phyloP scores from a whole-genome alignment of 2,329 filamentous ascomycete species.

The Ascosphaera apis region DNA sequence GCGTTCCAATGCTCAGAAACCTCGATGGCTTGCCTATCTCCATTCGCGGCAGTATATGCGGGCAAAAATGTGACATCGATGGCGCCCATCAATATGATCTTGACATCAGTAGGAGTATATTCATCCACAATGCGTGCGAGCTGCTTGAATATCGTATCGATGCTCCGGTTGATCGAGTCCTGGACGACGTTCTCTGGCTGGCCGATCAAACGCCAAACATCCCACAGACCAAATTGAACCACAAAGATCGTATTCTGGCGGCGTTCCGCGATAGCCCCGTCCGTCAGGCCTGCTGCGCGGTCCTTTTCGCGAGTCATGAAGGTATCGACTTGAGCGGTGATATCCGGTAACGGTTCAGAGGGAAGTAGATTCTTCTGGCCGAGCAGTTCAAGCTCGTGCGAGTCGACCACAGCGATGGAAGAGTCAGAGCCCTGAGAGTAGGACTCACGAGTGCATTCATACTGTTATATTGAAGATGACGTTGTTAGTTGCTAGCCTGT shows the following conservation, averaged over 20 bases:
- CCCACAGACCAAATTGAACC: slow-evolving; percentile 18
- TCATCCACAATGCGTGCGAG: slow-evolving; percentile 11
- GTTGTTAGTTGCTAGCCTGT: not conserved
- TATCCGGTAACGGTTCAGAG: slow-evolving; percentile 13
- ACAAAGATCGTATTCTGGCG: slow-evolving; percentile 14
- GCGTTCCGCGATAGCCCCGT: slow-evolving; percentile 8
- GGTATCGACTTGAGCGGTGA: slow-evolving; percentile 15
- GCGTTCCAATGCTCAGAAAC: slow-evolving; percentile 15
- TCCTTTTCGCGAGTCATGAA: slow-evolving; percentile 14
- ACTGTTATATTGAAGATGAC: slow-evolving; percentile 6
- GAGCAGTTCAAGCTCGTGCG: slow-evolving; percentile 10
- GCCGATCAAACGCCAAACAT: slow-evolving; percentile 15
- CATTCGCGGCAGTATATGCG: slow-evolving; percentile 10
- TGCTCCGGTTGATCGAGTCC: slow-evolving; percentile 11
- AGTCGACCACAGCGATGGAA: slow-evolving; percentile 15
- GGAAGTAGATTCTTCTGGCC: slow-evolving; percentile 7
- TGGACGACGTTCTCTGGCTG: slow-evolving; percentile 10
- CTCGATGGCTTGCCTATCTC: slow-evolving; percentile 14
- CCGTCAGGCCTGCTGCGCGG: slow-evolving; percentile 7
- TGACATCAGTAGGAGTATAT: slow-evolving; percentile 12
- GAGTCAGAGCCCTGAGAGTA: slow-evolving; percentile 12
- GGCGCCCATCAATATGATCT: slow-evolving; percentile 16
- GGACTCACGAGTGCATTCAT: slow-evolving; percentile 15
- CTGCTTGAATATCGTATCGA: slow-evolving; percentile 14
- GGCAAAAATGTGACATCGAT: slow-evolving; percentile 20